Conservation (phyloP, 805 yeast genomes). For the Sugiyamaella americana region DNA sequence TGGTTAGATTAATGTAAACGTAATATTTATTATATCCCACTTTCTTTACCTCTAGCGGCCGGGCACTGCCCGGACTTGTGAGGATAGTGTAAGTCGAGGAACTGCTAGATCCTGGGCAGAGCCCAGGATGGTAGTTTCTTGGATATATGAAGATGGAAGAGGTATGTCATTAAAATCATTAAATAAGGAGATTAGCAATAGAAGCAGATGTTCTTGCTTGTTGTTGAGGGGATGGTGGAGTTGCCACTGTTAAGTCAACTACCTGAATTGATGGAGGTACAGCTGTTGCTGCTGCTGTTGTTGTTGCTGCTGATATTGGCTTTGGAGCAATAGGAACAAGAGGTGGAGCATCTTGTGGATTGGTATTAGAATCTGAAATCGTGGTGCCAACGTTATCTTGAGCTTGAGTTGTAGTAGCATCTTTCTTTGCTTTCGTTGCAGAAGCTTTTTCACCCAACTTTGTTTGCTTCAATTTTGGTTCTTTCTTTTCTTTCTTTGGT, state of each 20-base stretch:
- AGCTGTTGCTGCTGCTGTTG: not conserved
- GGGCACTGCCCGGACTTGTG: no score
- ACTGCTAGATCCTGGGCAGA: not conserved
- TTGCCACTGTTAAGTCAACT: not conserved
- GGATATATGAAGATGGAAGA: not conserved
- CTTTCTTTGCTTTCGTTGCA: not conserved
- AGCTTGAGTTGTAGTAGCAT: not conserved
- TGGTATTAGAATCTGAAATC: not conserved
- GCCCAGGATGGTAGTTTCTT: not conserved
- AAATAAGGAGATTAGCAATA: conserved; percentile 1
- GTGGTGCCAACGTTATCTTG: conserved; percentile 1
- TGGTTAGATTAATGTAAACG: conserved; percentile 8
- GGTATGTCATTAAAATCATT: not conserved
- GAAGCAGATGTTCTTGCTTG: not conserved
- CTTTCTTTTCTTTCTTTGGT: conserved; percentile 9
- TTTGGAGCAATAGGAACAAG: conserved; percentile 2
- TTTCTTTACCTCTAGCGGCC: no score
- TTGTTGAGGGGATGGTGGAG: conserved; percentile 1
- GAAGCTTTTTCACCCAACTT: conserved; percentile 7
- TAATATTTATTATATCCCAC: no score
- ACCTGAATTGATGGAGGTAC: not conserved
- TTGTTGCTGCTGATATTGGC: not conserved
- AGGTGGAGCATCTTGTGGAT: not conserved
- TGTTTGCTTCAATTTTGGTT: not conserved
- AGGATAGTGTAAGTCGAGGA: no score